Conservation (phyloP, 2,329 filamentous ascomycete genomes). For the Claviceps cyperi region DNA sequence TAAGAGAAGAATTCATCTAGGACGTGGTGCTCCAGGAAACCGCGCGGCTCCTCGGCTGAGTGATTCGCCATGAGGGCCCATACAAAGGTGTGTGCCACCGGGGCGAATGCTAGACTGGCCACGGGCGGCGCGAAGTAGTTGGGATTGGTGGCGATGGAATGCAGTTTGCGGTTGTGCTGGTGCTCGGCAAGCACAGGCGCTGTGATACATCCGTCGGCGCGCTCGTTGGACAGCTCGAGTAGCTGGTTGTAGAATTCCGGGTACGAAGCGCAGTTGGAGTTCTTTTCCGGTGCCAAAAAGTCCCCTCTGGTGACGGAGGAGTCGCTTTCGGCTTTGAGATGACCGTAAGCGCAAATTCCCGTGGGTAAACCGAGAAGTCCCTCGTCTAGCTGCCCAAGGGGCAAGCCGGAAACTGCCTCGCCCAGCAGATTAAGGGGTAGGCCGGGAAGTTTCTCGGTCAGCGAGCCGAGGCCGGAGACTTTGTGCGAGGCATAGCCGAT, state of each 20-base stretch:
- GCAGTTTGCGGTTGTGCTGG: neutral
- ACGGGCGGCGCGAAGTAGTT: constrained; percentile 39
- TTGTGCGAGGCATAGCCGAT: constrained; percentile 6
- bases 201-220: constrained; percentile 21
- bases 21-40: constrained; percentile 8
- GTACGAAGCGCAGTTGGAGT: constrained; percentile 2
- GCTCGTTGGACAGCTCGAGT: constrained; percentile 25
- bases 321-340: constrained; percentile 12
- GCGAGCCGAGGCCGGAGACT: constrained; percentile 1
- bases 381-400: constrained; percentile 1
- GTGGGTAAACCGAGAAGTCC: constrained; percentile 2
- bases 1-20: constrained; percentile 4
- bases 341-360: constrained; percentile 3
- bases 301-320: constrained; percentile 3
- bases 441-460: constrained; percentile 1
- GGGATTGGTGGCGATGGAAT: constrained; percentile 33
- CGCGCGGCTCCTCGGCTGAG: constrained; percentile 23
- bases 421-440: no score
- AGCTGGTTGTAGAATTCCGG: constrained; percentile 9
- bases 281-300: neutral
- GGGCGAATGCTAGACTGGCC: constrained; percentile 30
- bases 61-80: constrained; percentile 29
- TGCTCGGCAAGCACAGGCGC: neutral
- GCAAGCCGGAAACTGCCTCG: no score
- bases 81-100: constrained; percentile 31